Evolutionary conservation across 1,284 basidiomycete species (phyloP).

Genomic region (Apiotrichum siamense): DNA sequence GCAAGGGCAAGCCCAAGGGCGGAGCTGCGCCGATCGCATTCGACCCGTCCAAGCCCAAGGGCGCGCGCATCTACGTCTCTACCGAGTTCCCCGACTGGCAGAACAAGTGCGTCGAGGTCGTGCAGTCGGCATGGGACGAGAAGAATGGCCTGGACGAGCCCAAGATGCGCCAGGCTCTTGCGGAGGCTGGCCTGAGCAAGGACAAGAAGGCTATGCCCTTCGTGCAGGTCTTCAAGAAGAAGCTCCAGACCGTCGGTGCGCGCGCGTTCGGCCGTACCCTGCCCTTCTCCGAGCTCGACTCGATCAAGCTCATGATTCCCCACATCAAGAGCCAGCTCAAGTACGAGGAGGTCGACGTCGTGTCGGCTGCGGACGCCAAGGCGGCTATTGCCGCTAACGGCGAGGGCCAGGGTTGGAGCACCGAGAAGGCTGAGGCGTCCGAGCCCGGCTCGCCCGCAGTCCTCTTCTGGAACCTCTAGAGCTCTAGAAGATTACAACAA

Average conservation of each 20-base stretch:
- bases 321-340: slow-evolving; percentile 81
- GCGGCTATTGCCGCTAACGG: slow-evolving; percentile 25
- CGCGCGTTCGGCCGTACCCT: slow-evolving; percentile 81
- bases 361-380: slow-evolving; percentile 63
- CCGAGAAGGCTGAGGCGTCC: slow-evolving; percentile 61
- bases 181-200: slow-evolving; percentile 77
- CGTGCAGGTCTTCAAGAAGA: slow-evolving; percentile 83
- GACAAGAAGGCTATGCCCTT: slow-evolving; percentile 97
- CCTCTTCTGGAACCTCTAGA: slow-evolving; percentile 59
- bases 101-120: slow-evolving; percentile 67
- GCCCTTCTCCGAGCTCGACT: slow-evolving; percentile 78
- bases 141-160: slow-evolving; percentile 71
- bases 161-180: slow-evolving; percentile 66
- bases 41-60: slow-evolving; percentile 78
- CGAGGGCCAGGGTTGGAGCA: slow-evolving; percentile 40
- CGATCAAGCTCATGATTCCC: slow-evolving; percentile 64
- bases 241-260: slow-evolving; percentile 70
- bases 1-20: slow-evolving; percentile 50
- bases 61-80: slow-evolving; percentile 82
- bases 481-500: neutral
- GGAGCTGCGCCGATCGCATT: slow-evolving; percentile 51
- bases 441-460: slow-evolving; percentile 83
- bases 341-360: slow-evolving; percentile 64
- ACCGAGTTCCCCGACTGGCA: slow-evolving; percentile 93
- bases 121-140: slow-evolving; percentile 64